Base-by-base conservation (phyloP, 495 filamentous ascomycete genomes). In the Aspergillus haitiensis region DNA sequence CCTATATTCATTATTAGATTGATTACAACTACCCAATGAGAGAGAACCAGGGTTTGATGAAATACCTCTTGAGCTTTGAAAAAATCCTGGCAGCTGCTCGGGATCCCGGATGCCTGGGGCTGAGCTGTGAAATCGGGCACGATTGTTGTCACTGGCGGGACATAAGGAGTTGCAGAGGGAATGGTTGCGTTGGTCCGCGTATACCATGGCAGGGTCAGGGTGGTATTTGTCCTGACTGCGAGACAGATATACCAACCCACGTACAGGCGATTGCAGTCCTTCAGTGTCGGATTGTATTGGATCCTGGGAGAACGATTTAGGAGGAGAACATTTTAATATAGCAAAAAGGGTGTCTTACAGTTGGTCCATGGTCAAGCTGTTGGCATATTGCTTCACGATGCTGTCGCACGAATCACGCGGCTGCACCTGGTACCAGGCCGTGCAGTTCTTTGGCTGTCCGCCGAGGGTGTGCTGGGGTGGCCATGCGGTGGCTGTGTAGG, bases 351-450 rank as follows among this genome's bases (percentile, higher is more conserved):
- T 40, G n/a, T 10, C 37, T 5, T 40, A 40, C 37, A 40, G 37
- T 40, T 40, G 37, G 37, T 40, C 37, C 37, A 40, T 40, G 37
- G 37, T 40, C 37, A 40, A n/a, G 37, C 37, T 40, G 37, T 40
- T 40, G 37, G 37, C 37, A 40, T 40, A 6, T 40, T 8, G 37
- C 37, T 40, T 40, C 3, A 40, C 37, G 37, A 40, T 40, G 37
- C 37, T 40, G 37, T 40, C 37, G 37, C 37, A 40, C 7, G 37
- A 40, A 1, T 40, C 37, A 4, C 37, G 37, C 37, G 37, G 37
- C 37, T 40, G 0, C 37, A 40, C 37, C 37, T 40, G 37, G 37
- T 40, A 40, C 37, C 37, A 40, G 37, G 37, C 37, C 7, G 37
- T 40, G 37, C 37, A 40, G 37, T 40, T 40, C 37, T 40, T 40